Percentiles rank a stretch among this genome's conserved stretches.
Conservation (phyloP, 2,329 filamentous ascomycete genomes). For the Scytalidium lignicola region DNA sequence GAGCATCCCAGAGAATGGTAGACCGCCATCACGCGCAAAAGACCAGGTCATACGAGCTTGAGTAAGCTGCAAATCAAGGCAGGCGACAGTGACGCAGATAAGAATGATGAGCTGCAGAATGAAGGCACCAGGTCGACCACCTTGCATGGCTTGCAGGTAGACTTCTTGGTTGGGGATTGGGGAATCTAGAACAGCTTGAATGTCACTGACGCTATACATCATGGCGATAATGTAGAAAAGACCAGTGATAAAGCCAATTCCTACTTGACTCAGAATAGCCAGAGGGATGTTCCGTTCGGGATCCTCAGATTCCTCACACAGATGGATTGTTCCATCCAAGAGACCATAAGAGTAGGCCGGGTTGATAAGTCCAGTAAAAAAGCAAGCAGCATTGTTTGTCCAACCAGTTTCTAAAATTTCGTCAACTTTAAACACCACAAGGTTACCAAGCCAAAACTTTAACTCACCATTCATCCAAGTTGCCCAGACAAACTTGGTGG, state of each 20-base stretch:
- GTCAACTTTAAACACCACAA: no score
- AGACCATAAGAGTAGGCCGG: slow-evolving; percentile 42
- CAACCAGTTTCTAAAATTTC: no score
- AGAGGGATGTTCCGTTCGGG: slow-evolving; percentile 34
- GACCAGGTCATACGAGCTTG: slow-evolving; percentile 34
- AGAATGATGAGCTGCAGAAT: slow-evolving; percentile 35
- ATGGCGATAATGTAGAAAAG: slow-evolving; percentile 44
- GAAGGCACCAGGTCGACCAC: no score
- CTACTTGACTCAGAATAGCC: slow-evolving; percentile 37
- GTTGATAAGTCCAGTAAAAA: slow-evolving; percentile 46
- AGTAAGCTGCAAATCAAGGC: no score
- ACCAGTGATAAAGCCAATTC: slow-evolving; percentile 44
- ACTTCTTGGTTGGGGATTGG: slow-evolving; percentile 41
- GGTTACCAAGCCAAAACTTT: no score
- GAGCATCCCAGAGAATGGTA: slow-evolving; percentile 29
- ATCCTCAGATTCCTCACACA: slow-evolving; percentile 47
- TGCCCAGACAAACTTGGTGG: no score
- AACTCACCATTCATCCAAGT: no score
- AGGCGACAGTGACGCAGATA: slow-evolving; percentile 23
- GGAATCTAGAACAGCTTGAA: slow-evolving; percentile 34
- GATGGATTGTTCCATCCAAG: slow-evolving; percentile 43
- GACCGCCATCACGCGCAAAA: slow-evolving; percentile 38
- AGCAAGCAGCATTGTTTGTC: no score
- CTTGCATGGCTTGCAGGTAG: slow-evolving; percentile 40
- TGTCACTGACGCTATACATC: slow-evolving; percentile 47